A percentile compares a stretch with the other conserved stretches of the same genome.
Conservation (phyloP, 176 grass and related monocot genomes). For the Stipa capillata region DNA sequence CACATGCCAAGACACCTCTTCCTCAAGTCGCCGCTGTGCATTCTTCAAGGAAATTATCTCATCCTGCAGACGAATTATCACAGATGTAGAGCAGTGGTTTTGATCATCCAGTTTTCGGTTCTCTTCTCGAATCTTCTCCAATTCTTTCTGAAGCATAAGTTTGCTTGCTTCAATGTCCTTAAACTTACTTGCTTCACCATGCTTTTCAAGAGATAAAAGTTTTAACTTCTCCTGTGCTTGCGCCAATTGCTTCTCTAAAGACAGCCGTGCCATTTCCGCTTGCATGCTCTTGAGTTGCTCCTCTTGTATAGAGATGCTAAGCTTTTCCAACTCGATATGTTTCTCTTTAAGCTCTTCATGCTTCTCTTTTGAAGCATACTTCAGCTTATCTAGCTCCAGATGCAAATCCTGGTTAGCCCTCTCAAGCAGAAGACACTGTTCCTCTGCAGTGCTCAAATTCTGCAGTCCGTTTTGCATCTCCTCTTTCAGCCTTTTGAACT, state of each 20-base stretch:
- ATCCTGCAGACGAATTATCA: conserved; percentile 79
- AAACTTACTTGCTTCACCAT: conserved; percentile 42
- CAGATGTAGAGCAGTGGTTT: conserved; percentile 51
- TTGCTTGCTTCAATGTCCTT: conserved; percentile 51
- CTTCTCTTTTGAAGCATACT: conserved; percentile 50
- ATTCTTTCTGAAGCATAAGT: conserved; percentile 40
- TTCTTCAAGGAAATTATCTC: conserved; percentile 83
- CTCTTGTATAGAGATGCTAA: conserved; percentile 64
- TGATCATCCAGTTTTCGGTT: conserved; percentile 61
- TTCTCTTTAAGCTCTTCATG: conserved; percentile 53
- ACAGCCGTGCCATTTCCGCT: conserved; percentile 52
- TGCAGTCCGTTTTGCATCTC: conserved; percentile 58
- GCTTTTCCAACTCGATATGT: conserved; percentile 58
- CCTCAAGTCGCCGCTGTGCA: conserved; percentile 49
- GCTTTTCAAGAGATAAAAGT: conserved; percentile 55
- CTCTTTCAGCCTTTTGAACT: conserved; percentile 71
- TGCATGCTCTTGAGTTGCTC: conserved; percentile 77
- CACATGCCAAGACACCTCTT: conserved; percentile 46
- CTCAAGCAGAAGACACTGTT: conserved; percentile 52
- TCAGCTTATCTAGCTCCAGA: conserved; percentile 64
- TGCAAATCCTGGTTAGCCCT: conserved; percentile 53
- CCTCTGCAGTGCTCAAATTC: conserved; percentile 43
- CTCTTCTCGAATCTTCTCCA: conserved; percentile 57
- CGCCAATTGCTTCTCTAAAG: conserved; percentile 62
- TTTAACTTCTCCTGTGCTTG: conserved; percentile 66